Base-by-base conservation (phyloP, 306 rosid species). In the Ormosia emarginata region DNA sequence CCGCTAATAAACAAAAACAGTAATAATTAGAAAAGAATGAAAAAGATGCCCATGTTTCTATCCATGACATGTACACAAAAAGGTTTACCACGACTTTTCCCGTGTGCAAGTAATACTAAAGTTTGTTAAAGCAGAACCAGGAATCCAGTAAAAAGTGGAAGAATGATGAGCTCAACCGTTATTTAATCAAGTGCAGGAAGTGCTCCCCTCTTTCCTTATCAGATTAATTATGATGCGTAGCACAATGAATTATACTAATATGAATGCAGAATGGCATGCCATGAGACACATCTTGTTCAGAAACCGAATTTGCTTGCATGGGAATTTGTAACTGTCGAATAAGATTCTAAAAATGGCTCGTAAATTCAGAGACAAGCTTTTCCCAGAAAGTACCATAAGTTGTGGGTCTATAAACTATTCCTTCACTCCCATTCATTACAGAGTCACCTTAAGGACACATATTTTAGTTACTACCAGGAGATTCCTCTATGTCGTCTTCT, bases 101-200 rank as follows among this genome's bases (percentile, higher is more conserved):
- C 69, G 46, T 49, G 34, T 71, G 78, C 67, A 46, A 67, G 58
- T 71, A 79, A 68, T 74, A 12, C 68, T 73, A 74, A 79, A 82
- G 74, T 57, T 67, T 66, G 71, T 72, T 77, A 43, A 52, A 65
- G 88, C 67, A 75, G 63, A 67, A 85, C 91, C 97, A 79, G 91
- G 86, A 91, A 91, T 92, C 88, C 88, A 62, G 94, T 91, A 77
- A 86, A 89, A 81, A 83, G 86, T 74, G 44, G 14, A 78, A 79
- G 55, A 52, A 73, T 53, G 75, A 75, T 85, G 37, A 73, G 61
- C 79, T 84, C 83, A 73, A 58, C 67, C 67, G 78, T 75, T 84
- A 66, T 83, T 79, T 18, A 65, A 85, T 82, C 75, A 67, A 52
- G 65, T 77, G 39, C 5, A 64, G 37, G 82, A 71, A 46, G 81